phyloP scores from a whole-genome alignment of 2,329 filamentous ascomycete genomes.

The Scedosporium aurantiacum region DNA sequence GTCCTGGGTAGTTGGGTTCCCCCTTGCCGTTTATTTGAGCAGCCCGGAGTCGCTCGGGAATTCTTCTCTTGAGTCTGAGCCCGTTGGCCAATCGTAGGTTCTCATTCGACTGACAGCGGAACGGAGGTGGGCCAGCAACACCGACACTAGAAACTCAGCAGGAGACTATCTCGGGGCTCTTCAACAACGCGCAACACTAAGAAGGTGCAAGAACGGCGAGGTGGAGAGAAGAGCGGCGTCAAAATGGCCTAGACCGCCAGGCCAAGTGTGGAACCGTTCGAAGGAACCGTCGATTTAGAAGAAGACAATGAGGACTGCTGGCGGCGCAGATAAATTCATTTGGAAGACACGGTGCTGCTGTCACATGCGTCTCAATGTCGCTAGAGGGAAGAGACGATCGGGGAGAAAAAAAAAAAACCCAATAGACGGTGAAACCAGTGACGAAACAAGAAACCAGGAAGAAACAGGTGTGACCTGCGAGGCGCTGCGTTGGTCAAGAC shows the following conservation, averaged over 20 bases:
- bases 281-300: not conserved
- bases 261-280: not conserved
- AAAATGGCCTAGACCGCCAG: too few relatives aligned
- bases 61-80: not conserved
- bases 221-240: too few relatives aligned
- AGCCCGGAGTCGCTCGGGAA: not conserved
- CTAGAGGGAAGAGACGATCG: not conserved
- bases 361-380: not conserved
- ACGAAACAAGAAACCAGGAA: not conserved
- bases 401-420: not conserved
- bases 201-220: too few relatives aligned
- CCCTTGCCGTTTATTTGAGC: not conserved
- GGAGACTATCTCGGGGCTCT: too few relatives aligned
- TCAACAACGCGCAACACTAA: too few relatives aligned
- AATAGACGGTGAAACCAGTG: not conserved
- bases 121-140: too few relatives aligned
- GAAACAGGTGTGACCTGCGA: not conserved
- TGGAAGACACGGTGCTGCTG: not conserved
- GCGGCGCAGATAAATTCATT: not conserved
- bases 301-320: not conserved
- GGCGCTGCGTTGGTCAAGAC: not conserved
- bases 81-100: too few relatives aligned
- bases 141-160: too few relatives aligned
- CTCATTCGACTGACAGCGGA: too few relatives aligned
- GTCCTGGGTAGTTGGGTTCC: not conserved